A percentile compares a stretch with the other conserved stretches of the same genome.
These are phyloP conservation scores for Dioszegia aurantiaca DNA, from an alignment of 768 basidiomycete species.

Conservation along the genomic window DNA sequence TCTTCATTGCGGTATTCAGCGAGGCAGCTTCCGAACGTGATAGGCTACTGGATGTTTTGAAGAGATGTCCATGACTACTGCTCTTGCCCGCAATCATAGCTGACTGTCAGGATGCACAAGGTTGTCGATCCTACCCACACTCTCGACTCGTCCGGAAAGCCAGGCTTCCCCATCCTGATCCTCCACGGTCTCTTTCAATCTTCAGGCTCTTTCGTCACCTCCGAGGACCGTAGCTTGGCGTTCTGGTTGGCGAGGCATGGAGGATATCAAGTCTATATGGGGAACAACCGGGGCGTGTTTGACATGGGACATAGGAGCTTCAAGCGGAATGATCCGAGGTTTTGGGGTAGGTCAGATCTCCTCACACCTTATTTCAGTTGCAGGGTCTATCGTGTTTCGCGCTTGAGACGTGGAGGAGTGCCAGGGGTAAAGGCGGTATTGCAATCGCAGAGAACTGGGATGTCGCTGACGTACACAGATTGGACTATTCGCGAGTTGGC, in stretches of 20 bases:
- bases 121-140: slow-evolving; percentile 52
- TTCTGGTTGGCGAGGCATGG: slow-evolving; percentile 59
- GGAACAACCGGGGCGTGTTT: slow-evolving; percentile 57
- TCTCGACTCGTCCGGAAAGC: slow-evolving; percentile 3
- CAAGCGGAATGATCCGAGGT: slow-evolving; percentile 55
- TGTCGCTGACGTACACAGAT: slow-evolving; percentile 41
- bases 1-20: slow-evolving; percentile 6
- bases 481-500: slow-evolving; percentile 59
- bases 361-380: too few relatives aligned
- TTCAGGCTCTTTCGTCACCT: slow-evolving; percentile 57
- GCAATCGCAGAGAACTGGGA: neutral
- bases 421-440: neutral
- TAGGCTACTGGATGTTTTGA: too few relatives aligned
- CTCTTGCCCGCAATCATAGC: neutral
- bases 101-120: slow-evolving; percentile 46
- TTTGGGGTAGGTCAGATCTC: slow-evolving; percentile 57
- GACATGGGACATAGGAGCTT: slow-evolving; percentile 57
- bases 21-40: too few relatives aligned
- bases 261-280: slow-evolving; percentile 56
- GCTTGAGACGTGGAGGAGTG: too few relatives aligned
- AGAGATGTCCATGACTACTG: too few relatives aligned
- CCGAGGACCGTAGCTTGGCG: slow-evolving; percentile 57
- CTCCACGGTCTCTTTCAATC: slow-evolving; percentile 59
- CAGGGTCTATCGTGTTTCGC: too few relatives aligned
- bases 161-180: slow-evolving; percentile 55